Evolutionary conservation across 1,284 basidiomycete genomes (phyloP), one percentile per base, ranked within the genome.

Genomic region (Ganoderma resinaceum): DNA sequence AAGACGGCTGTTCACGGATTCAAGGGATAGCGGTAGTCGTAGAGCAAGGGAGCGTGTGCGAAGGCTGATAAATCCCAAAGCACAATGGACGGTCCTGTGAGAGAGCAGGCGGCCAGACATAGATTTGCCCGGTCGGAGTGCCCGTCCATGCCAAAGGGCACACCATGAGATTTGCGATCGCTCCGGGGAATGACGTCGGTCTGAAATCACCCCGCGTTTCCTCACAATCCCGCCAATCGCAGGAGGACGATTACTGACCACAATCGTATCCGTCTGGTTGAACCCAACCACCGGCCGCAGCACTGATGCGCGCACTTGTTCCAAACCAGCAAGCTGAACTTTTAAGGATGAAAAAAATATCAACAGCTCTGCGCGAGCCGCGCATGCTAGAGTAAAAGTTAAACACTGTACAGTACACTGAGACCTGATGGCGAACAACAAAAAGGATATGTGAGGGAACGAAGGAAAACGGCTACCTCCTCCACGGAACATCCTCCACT

Each of bases 91-190:
- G 40, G 55, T 29, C 49, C 62, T 65, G 69, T 69, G 71, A 63
- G 71, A 72, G 71, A 70, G 65, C 58, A 68, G 63, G 23, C 11
- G 11, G 23, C 67, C 58, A 53, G 58, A 63, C 67, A 72, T 70
- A 55, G 29, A 46, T 31, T 33, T 16, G 58, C 66, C 59, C 60
- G 53, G 43, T n/a, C 18, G 31, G 2, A 31, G 2, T 31, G 40
- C 37, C 37, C 37, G 37, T 38, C 55, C 57, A 14, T 67, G 67
- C 59, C 61, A 68, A 63, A 52, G 46, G 53, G 42, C 64, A 43
- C 61, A 40, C 20, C 43, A 65, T 65, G 70, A 66, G 60, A 61
- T 52, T 57, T 40, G n/a, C 29, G 60, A 46, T 20, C 26, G 42
- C 33, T n/a, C 62, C 35, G 58, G 62, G 53, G 29, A 46, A 58